Base-by-base conservation (phyloP, 2,329 filamentous ascomycete genomes). In the Ascochyta pisi region DNA sequence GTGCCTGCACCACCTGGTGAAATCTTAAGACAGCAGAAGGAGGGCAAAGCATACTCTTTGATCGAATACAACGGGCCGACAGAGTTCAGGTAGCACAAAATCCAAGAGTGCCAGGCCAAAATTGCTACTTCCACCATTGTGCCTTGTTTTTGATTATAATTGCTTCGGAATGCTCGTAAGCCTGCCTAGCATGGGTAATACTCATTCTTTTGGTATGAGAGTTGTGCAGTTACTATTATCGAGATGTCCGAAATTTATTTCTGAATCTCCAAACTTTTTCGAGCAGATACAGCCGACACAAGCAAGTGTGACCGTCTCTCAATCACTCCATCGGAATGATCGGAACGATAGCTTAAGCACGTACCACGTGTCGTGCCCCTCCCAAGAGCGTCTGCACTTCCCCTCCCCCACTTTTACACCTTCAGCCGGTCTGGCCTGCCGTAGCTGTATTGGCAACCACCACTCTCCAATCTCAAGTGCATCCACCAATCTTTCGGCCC, bases 1-100 rank as follows among this genome's bases (percentile, higher is more conserved):
- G 80, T 89, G 81, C 87, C 87, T 1, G 83, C 84, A 6, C 71
- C 77, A 10, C 66, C 74, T 0, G 84, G 82, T 2, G 79, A 80
- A 15, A 82, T 86, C 16, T 61, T 86, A 60, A 77, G 79, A 58
- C 76, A 80, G 62, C 67, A 75, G 60, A 61, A 64, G 44, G 66
- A 69, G 31, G 67, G 65, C 13, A 68, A 71, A 51, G 64, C 65
- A 13, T 71, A 69, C 29, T 67, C 65, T 2, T 33, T 59, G 6
- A 39, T 68, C 4, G 61, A 68, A 3, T 66, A 68, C n/a, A 58
- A 61, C 23, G 63, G 63, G 0, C 63, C 65, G 4, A 61, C 23
- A 52, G 35, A 63, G 44, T 55, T 44, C 33, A 47, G 24, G 26
- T 29, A 49, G 22, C n/a, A 35, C 33, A 35, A 16, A 4, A 4